Evolutionary conservation across 768 basidiomycete genomes (phyloP).

Genomic region (Amanita muscaria): DNA sequence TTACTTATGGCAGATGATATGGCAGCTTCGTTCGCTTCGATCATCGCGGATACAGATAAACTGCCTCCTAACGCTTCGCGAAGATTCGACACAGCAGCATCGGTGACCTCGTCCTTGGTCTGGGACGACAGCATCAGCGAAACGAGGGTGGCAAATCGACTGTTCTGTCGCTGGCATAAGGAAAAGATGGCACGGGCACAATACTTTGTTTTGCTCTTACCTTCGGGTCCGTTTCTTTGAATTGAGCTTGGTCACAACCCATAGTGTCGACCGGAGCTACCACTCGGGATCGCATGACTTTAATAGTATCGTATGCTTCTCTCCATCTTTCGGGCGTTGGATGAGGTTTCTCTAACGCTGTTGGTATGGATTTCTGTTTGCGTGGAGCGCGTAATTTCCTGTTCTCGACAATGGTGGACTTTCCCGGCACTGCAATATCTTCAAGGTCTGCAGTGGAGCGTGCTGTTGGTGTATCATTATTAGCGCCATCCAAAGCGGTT

Average conservation of each 20-base stretch:
- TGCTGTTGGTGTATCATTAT: slow-evolving; percentile 22
- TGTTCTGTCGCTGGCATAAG: slow-evolving; percentile 39
- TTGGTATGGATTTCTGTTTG: slow-evolving; percentile 50
- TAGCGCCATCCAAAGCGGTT: slow-evolving; percentile 7
- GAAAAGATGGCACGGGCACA: not conserved
- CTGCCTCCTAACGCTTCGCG: slow-evolving; percentile 68
- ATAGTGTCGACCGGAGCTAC: slow-evolving; percentile 89
- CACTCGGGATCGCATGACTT: slow-evolving; percentile 62
- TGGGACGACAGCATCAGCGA: slow-evolving; percentile 95
- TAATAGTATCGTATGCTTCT: slow-evolving; percentile 63
- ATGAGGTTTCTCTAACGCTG: slow-evolving; percentile 50
- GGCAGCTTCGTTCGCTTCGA: slow-evolving; percentile 49
- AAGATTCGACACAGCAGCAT: slow-evolving; percentile 69
- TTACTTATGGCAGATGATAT: slow-evolving; percentile 75
- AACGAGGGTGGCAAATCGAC: slow-evolving; percentile 77
- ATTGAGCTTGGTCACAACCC: slow-evolving; percentile 73
- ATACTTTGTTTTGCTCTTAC: slow-evolving; percentile 25
- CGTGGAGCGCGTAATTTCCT: slow-evolving; percentile 23
- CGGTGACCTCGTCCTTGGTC: slow-evolving; percentile 87
- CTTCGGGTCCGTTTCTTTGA: slow-evolving; percentile 55
- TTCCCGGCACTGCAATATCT: slow-evolving; percentile 5
- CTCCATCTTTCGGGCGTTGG: slow-evolving; percentile 60
- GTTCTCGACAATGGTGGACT: not conserved
- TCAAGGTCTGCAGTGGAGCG: slow-evolving; percentile 9
- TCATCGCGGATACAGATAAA: slow-evolving; percentile 64